These are phyloP conservation scores for Pseudopithomyces chartarum DNA, from an alignment of 2,329 filamentous ascomycete species.

Conservation along the genomic window DNA sequence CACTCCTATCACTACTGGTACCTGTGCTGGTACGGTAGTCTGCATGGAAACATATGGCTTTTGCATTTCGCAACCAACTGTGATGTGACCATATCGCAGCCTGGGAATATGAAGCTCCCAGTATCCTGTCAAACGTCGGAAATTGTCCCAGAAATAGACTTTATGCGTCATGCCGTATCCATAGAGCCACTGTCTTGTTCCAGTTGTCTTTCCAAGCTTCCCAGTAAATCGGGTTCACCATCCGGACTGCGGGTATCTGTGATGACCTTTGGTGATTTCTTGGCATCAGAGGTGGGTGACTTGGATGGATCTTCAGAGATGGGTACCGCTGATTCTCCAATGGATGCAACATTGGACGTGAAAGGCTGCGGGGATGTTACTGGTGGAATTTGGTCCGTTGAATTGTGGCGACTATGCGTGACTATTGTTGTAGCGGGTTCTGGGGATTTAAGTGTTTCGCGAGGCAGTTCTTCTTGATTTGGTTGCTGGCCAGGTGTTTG, in stretches of 20 bases:
- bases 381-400: neutral
- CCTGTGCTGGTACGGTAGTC: too few species aligned
- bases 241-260: slow-evolving; percentile 31
- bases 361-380: neutral
- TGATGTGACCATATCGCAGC: neutral
- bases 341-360: neutral
- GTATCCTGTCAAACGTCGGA: neutral
- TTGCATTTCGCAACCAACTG: too few species aligned
- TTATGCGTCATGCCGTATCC: slow-evolving; percentile 15
- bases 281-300: slow-evolving; percentile 6
- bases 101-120: neutral
- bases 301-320: neutral
- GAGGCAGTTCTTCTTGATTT: neutral
- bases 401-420: slow-evolving; percentile 1
- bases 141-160: neutral
- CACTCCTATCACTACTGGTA: too few species aligned
- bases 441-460: neutral
- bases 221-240: slow-evolving; percentile 52
- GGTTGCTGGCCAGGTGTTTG: neutral
- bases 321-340: neutral
- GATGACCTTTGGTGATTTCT: slow-evolving; percentile 13
- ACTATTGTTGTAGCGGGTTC: neutral
- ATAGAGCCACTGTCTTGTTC: slow-evolving; percentile 34
- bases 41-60: too few species aligned
- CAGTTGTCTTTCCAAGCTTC: slow-evolving; percentile 54